Base-by-base conservation (phyloP, 2,329 filamentous ascomycete species). In the Neofusicoccum umdonicola region DNA sequence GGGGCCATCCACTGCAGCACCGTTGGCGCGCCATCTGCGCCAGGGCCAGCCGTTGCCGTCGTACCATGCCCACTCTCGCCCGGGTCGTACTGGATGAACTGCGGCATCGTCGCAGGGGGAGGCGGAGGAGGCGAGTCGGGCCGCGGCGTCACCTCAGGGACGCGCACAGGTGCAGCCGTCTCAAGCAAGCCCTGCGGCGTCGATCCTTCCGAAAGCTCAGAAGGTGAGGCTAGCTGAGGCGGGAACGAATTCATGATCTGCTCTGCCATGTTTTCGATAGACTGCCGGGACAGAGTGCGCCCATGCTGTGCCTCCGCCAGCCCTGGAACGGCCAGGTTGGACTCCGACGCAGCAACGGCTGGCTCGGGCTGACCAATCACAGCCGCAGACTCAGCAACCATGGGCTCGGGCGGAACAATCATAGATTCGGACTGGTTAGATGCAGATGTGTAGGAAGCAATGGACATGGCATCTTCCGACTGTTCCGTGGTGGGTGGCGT, bases 41-140 rank as follows among this genome's bases (percentile, higher is more conserved):
- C 44, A 37, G 50, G 9, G 5, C 27, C 54, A 37, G 42, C 27
- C 19, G 54, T 48, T 11, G 47, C 45, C 17, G 39, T 35, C n/a
- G 4, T 4, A 17, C 37, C 34, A 57, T 64, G 27, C 66, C 69
- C 58, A 71, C 73, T 1, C 68, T 70, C 27, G 69, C 68, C 3
- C 67, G 58, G 15, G 64, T 74, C 42, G 63, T 74, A 74, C 35
- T 76, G 73, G 11, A 76, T 70, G 62, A 77, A 77, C 7, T 75
- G 67, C 13, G 74, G 69, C 1, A 75, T 71, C 3, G 52, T 68
- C 1, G 72, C 63, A 15, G 76, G 76, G 1, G 76, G 74, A 13
- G 76, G 76, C 15, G 67, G 66, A 11, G 68, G 67, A 17, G 76
- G 76, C 2, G 76, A 77, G 45, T 78, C 76, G 11, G 74, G 72